phyloP scores from a whole-genome alignment of 1,284 basidiomycete species.

The Ustilago tritici region DNA sequence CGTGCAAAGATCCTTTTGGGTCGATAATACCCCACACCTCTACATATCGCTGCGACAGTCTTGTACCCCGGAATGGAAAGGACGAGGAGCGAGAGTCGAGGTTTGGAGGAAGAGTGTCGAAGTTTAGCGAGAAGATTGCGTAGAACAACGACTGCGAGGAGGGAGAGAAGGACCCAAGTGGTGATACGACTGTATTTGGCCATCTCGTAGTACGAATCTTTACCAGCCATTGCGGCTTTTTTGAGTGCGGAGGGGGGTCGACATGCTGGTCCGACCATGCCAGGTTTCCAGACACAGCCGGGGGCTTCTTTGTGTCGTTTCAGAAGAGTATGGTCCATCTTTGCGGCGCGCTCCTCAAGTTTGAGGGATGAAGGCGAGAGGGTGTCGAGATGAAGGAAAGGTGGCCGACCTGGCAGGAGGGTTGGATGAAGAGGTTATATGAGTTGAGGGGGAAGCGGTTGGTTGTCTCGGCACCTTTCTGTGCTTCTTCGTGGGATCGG shows the following conservation, averaged over 20 bases:
- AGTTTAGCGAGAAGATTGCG: constrained; percentile 25
- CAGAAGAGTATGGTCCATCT: constrained; percentile 26
- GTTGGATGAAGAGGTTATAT: not conserved
- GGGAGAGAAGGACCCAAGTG: constrained; percentile 41
- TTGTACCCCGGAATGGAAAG: constrained; percentile 29
- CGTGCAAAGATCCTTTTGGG: constrained; percentile 37
- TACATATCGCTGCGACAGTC: constrained; percentile 21
- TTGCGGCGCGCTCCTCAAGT: not conserved
- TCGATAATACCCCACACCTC: constrained; percentile 47
- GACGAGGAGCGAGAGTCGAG: constrained; percentile 10
- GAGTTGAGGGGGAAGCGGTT: not conserved
- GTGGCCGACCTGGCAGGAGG: not conserved
- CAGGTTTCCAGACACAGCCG: constrained; percentile 48
- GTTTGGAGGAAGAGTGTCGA: constrained; percentile 14
- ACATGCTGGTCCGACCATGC: constrained; percentile 48
- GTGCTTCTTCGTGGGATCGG: not conserved
- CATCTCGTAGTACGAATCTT: constrained; percentile 74
- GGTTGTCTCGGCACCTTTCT: constrained; percentile 7
- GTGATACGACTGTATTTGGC: constrained; percentile 96
- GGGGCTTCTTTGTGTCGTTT: constrained; percentile 45
- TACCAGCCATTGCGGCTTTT: constrained; percentile 46
- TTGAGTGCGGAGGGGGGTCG: constrained; percentile 41
- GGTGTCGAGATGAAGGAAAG: not conserved
- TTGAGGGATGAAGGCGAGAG: not conserved
- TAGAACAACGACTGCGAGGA: constrained; percentile 31